Evolutionary conservation across 176 grass and related monocot genomes (phyloP), one percentile per base, ranked within the genome.

Genomic region (Aechmea fasciata): DNA sequence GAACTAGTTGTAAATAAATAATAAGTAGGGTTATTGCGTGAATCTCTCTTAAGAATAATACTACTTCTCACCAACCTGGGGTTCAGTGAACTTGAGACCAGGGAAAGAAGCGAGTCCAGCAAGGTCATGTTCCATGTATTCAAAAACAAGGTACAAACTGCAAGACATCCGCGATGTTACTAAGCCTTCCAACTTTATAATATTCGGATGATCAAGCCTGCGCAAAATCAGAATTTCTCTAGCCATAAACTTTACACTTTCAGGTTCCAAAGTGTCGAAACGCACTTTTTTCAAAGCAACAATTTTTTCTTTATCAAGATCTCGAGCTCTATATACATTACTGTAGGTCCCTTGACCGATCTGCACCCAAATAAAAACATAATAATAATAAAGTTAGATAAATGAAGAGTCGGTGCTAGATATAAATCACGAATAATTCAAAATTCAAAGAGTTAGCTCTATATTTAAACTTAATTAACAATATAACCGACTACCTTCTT

Each of bases 301-400:
- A 73, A 90, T 90, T 81, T 99, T 99, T 22, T 94, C 67, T 67
- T 77, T 85, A 57, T 94, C 89, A 62, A 99, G 87, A 79, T 99
- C 95, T 2, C 87, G 87, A 67, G 95, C 90, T 79, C 89, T 78
- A 66, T 99, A 99, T 29, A 99, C 95, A 65, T 82, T 99, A 61
- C 95, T 99, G 72, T 99, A 99, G 71, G 95, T 99, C 64, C 95
- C 95, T 81, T 99, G 95, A 23, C 95, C 95, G 79, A 99, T 99
- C 95, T 99, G 84, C 65, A 74, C 77, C 76, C 69, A 84, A 67
- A 87, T 72, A 57, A 48, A 13, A 77, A 68, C 22, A 75, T 47
- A 10, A 48, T 49, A 11, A 68, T 18, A 77, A 61, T 17, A 61
- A 18, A 59, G 20, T 22, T n/a, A 57, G 9, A 59, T 23, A 22